phyloP scores from a whole-genome alignment of 1,284 basidiomycete genomes.

The Pterulicium gracile region DNA sequence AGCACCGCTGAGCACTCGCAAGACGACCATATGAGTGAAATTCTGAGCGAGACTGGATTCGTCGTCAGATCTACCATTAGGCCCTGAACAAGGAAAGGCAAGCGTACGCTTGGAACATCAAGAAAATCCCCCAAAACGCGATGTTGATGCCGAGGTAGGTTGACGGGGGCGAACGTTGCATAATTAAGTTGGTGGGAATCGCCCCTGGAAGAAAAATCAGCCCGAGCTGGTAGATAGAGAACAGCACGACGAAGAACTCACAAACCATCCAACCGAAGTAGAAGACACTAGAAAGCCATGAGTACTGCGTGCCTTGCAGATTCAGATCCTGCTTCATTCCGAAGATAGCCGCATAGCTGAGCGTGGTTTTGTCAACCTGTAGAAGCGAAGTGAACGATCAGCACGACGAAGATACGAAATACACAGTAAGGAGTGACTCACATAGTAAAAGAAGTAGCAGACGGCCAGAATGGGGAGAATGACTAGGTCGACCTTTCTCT shows the following conservation, averaged over 20 bases:
- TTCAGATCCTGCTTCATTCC: constrained; percentile 13
- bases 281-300: constrained; percentile 23
- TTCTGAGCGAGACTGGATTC: constrained; percentile 19
- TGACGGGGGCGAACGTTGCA: constrained; percentile 27
- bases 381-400: not conserved
- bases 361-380: constrained; percentile 20
- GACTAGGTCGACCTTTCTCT: constrained; percentile 11
- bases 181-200: constrained; percentile 31
- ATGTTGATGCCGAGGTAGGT: constrained; percentile 32
- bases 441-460: constrained; percentile 11
- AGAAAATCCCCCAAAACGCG: constrained; percentile 29
- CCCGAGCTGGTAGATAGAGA: not conserved
- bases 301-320: constrained; percentile 12
- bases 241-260: not conserved
- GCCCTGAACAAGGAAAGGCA: not conserved
- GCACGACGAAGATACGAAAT: not conserved
- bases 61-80: constrained; percentile 20
- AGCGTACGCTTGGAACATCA: constrained; percentile 15
- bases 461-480: constrained; percentile 12
- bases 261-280: constrained; percentile 21
- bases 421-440: not conserved
- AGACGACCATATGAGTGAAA: constrained; percentile 24
- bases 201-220: constrained; percentile 17
- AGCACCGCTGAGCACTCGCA: constrained; percentile 28
- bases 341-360: constrained; percentile 15